Evolutionary conservation across 2,329 filamentous ascomycete species (phyloP), one percentile per base, ranked within the genome.

Genomic region (Graphilbum ipis-grandicollis): DNA sequence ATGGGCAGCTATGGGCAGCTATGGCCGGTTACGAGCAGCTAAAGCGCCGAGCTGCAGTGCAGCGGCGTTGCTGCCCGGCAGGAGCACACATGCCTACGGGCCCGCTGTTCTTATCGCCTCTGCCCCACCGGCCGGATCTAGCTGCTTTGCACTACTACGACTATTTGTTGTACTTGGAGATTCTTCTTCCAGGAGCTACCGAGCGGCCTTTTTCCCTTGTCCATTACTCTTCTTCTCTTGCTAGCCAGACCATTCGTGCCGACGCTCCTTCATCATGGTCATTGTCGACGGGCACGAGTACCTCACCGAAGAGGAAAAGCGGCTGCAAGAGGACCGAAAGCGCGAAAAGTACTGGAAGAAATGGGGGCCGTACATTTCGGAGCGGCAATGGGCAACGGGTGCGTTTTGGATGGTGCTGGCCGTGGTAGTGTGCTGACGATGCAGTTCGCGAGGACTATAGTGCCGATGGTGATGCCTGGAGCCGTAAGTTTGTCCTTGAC

Each of bases 371-470:
- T 96, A 94, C 52, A 78, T 93, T 48, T 75, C 86, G 38, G 88
- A 96, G 63, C 69, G 86, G 52, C 86, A 94, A 63, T 94, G 88
- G 88, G 85, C 86, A 40, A 93, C 85, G 47, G 85, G 82, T 80
- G 61, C 53, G 71, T 50, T 47, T 29, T 12, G 14, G 10, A 7
- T 18, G 21, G 17, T n/a, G 10, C 31, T 35, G 14, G 15, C 9
- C 19, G 14, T 14, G 21, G 10, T 12, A 17, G 9, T 22, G 19
- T 26, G n/a, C 45, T 49, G 23, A 39, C 33, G 31, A 39, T 50
- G 42, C 23, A 55, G 36, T 41, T 42, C 48, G 56, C 9, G 86
- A 93, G 66, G 88, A 96, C 61, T 96, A 96, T 59, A 73, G 64
- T 52, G 78, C 76, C 38, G 79, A 86, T 55, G 88, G 88, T 50